Percentiles rank a stretch among this genome's conserved stretches.
These are phyloP conservation scores for Saturnispora sekii DNA, from an alignment of 805 yeast genomes.

Conservation along the genomic window DNA sequence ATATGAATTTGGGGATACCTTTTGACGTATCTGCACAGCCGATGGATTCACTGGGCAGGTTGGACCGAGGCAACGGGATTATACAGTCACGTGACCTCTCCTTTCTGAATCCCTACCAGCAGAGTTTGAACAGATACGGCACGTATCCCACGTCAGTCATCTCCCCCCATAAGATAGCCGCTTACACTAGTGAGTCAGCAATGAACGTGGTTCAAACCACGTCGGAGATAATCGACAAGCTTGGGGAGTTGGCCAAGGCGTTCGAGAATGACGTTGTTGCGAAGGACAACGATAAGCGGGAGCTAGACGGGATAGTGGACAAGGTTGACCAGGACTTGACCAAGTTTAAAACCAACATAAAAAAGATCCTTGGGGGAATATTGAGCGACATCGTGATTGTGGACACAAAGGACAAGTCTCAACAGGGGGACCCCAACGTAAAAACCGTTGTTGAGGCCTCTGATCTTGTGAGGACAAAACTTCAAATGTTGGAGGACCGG, in stretches of 20 bases:
- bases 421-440: too few relatives aligned
- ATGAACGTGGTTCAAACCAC: constrained; percentile 43
- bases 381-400: constrained; percentile 4
- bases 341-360: constrained; percentile 23
- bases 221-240: constrained; percentile 39
- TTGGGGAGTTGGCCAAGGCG: constrained; percentile 36
- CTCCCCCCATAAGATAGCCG: neutral
- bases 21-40: constrained; percentile 4
- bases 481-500: constrained; percentile 7
- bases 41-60: constrained; percentile 5
- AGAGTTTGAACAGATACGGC: constrained; percentile 14
- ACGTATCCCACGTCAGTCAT: constrained; percentile 18
- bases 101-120: constrained; percentile 12
- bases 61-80: neutral
- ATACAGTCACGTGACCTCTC: constrained; percentile 3
- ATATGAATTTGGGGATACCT: constrained; percentile 12
- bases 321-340: constrained; percentile 27
- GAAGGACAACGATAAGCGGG: constrained; percentile 29
- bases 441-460: constrained; percentile 1
- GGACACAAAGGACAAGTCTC: neutral
- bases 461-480: too few relatives aligned
- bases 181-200: constrained; percentile 43
- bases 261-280: constrained; percentile 46
- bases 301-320: constrained; percentile 19
- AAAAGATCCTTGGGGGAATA: constrained; percentile 25